Evolutionary conservation across 257 asterid species (phyloP).

Genomic region (Catharanthus roseus): DNA sequence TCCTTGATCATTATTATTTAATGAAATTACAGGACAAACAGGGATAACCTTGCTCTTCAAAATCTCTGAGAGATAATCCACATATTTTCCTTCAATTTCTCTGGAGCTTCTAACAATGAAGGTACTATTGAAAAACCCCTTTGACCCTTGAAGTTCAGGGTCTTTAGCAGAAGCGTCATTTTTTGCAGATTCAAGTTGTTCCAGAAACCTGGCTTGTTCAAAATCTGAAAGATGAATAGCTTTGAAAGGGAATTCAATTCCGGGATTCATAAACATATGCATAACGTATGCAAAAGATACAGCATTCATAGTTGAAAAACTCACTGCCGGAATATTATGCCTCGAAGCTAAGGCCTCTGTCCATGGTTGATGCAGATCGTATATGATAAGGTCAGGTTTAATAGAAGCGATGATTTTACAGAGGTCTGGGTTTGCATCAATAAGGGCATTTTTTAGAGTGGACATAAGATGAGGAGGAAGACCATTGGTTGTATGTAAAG

Average conservation of each 20-base stretch:
- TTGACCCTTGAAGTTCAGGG: not conserved
- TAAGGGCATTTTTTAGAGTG: conserved; percentile 5
- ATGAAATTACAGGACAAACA: not conserved
- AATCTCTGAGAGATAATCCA: not conserved
- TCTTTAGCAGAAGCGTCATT: not conserved
- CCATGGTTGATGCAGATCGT: conserved; percentile 9
- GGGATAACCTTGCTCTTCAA: not conserved
- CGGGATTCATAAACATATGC: not conserved
- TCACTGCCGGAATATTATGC: conserved; percentile 11
- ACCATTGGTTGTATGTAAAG: conserved; percentile 18
- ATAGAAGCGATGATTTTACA: conserved; percentile 1
- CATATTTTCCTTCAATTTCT: conserved; percentile 8
- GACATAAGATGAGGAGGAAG: conserved; percentile 15
- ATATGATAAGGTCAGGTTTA: conserved; percentile 19
- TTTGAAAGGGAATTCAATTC: conserved; percentile 6
- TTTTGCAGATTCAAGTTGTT: not conserved
- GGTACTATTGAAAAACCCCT: not conserved
- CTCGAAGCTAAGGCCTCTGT: not conserved
- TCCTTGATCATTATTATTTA: not conserved
- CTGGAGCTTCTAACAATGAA: not conserved
- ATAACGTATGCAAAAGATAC: not conserved
- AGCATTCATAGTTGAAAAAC: conserved; percentile 4
- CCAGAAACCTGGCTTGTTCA: not conserved
- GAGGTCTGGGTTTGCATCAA: not conserved
- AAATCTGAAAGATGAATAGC: conserved; percentile 7